phyloP scores from a whole-genome alignment of 257 asterid genomes.

The Ilex aquifolium region DNA sequence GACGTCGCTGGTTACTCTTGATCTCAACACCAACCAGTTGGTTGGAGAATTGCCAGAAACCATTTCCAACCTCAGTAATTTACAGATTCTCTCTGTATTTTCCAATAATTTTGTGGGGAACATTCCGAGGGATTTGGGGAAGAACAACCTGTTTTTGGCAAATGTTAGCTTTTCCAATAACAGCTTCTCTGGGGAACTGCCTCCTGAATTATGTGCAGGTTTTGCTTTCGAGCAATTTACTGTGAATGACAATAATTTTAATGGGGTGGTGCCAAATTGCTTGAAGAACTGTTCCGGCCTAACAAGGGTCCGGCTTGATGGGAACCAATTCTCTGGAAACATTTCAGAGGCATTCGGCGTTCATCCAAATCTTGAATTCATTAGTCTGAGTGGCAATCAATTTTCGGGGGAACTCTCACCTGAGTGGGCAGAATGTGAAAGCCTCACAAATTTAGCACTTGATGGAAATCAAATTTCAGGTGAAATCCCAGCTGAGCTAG shows the following conservation, averaged over 20 bases:
- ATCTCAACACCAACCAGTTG: constrained; percentile 42
- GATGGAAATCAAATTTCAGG: constrained; percentile 56
- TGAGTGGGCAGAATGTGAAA: constrained; percentile 47
- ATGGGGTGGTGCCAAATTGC: constrained; percentile 66
- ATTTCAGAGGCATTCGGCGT: constrained; percentile 53
- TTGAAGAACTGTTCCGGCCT: constrained; percentile 51
- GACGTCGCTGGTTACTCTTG: constrained; percentile 25
- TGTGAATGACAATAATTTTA: constrained; percentile 41
- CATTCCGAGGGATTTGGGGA: constrained; percentile 60
- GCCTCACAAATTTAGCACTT: constrained; percentile 43
- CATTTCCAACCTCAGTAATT: constrained; percentile 39
- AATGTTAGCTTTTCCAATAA: constrained; percentile 50
- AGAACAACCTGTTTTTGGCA: constrained; percentile 29
- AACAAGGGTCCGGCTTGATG: constrained; percentile 50
- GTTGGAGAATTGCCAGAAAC: constrained; percentile 58
- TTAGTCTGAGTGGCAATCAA: constrained; percentile 47
- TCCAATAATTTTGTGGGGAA: constrained; percentile 48
- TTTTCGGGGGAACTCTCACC: constrained; percentile 54
- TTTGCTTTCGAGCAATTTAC: constrained; percentile 48
- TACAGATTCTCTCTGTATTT: constrained; percentile 29
- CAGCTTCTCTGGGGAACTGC: constrained; percentile 66
- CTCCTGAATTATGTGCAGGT: constrained; percentile 49
- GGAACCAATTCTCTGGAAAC: constrained; percentile 52
- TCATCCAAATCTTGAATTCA: constrained; percentile 45
- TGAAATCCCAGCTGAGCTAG: constrained; percentile 57